Evolutionary conservation across 2,329 filamentous ascomycete species (phyloP).

Genomic region (Dendryphion nanum): DNA sequence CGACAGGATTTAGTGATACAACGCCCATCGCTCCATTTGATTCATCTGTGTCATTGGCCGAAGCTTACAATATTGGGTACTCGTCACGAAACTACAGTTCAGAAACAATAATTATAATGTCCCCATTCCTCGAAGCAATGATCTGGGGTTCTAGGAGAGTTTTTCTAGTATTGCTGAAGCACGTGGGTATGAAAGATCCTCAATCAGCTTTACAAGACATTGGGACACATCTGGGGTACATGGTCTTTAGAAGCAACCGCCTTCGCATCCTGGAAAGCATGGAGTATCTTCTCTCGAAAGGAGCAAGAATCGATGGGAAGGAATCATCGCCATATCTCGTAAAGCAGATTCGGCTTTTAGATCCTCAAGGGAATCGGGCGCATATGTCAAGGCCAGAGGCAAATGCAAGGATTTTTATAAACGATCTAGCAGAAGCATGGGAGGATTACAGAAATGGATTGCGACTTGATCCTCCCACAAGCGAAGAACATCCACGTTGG

Average conservation of each 20-base stretch:
- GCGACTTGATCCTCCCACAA: too few relatives aligned
- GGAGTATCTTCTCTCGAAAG: not conserved
- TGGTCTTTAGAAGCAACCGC: not conserved
- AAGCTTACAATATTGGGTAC: too few relatives aligned
- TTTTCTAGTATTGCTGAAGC: not conserved
- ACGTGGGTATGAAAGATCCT: not conserved
- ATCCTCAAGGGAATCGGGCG: not conserved
- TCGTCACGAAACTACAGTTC: not conserved
- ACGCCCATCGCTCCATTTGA: not conserved
- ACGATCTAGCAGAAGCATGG: not conserved
- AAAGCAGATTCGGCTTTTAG: not conserved
- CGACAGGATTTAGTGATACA: not conserved
- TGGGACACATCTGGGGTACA: not conserved
- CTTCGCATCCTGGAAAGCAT: not conserved
- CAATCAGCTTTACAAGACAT: not conserved
- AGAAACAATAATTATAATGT: not conserved
- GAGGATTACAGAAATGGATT: not conserved
- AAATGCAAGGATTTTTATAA: too few relatives aligned
- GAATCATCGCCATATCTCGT: not conserved
- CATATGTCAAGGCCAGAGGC: not conserved
- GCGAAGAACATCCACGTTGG: too few relatives aligned
- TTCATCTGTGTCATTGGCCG: too few relatives aligned
- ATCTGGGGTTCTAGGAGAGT: not conserved
- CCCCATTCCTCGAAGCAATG: too few relatives aligned
- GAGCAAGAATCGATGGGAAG: not conserved